phyloP scores from a whole-genome alignment of 306 rosid genomes.

The Fagus crenata region DNA sequence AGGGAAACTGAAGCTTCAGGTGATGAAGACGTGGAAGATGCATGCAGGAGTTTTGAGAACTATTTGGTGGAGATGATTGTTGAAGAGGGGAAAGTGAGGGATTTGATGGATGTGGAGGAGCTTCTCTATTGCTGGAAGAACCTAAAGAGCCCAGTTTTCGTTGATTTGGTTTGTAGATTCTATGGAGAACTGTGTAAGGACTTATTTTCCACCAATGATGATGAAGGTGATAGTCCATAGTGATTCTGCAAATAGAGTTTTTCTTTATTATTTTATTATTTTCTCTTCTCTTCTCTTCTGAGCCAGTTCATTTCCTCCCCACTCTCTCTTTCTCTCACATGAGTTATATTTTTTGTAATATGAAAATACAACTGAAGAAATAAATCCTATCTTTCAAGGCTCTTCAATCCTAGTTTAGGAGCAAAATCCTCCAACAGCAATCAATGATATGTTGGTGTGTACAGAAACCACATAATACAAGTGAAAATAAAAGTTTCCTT shows the following conservation, averaged over 20 bases:
- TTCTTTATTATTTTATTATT: neutral
- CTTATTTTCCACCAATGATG: constrained; percentile 57
- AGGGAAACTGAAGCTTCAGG: constrained; percentile 25
- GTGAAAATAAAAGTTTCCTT: neutral
- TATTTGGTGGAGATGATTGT: constrained; percentile 86
- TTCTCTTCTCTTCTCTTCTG: neutral
- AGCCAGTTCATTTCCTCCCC: neutral
- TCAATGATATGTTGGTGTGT: neutral
- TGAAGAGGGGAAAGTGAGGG: constrained; percentile 75
- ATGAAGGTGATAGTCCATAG: constrained; percentile 29
- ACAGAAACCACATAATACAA: neutral
- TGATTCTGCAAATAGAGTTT: neutral
- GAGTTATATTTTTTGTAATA: neutral
- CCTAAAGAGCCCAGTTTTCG: constrained; percentile 69
- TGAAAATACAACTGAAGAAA: neutral
- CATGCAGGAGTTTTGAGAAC: constrained; percentile 88
- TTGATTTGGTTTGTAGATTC: constrained; percentile 74
- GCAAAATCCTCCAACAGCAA: neutral
- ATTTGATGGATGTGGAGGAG: constrained; percentile 83
- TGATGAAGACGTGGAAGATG: constrained; percentile 61
- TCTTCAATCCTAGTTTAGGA: neutral
- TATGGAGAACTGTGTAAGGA: constrained; percentile 94
- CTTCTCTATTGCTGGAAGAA: constrained; percentile 83
- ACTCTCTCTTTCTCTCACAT: neutral
- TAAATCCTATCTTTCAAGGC: neutral